Evolutionary conservation across 2,329 filamentous ascomycete genomes (phyloP).

Genomic region (Trichoderma sp.): DNA sequence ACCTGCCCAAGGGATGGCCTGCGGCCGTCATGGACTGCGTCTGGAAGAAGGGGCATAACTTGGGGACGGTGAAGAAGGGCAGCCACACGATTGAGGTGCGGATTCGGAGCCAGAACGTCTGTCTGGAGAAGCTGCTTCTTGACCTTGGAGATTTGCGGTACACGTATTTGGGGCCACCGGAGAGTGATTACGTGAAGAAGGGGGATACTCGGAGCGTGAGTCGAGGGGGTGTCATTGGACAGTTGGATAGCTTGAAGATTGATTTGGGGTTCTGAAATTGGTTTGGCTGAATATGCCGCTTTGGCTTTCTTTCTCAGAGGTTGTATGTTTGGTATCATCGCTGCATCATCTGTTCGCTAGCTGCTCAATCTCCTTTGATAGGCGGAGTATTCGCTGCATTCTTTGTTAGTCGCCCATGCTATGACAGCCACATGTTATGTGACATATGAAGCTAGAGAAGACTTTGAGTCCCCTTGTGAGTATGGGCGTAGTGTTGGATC

Average conservation of each 20-base stretch:
- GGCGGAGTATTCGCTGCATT: too few relatives aligned
- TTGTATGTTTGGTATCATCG: background rate
- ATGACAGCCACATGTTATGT: too few relatives aligned
- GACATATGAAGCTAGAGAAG: background rate
- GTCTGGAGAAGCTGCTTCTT: slow-evolving; percentile 44
- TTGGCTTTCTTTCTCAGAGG: background rate
- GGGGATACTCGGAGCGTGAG: slow-evolving; percentile 2
- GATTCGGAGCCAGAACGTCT: slow-evolving; percentile 40
- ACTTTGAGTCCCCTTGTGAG: background rate
- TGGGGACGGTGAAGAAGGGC: slow-evolving; percentile 35
- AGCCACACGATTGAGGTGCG: slow-evolving; percentile 38
- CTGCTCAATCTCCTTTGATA: too few relatives aligned
- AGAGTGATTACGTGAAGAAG: slow-evolving; percentile 35
- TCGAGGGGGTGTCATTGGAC: background rate
- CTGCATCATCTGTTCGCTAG: too few relatives aligned
- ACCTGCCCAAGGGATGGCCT: slow-evolving; percentile 52
- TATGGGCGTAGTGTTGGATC: background rate
- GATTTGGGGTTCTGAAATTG: slow-evolving; percentile 20
- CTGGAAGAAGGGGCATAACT: slow-evolving; percentile 48
- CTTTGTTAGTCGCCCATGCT: too few relatives aligned
- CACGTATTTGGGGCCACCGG: slow-evolving; percentile 43
- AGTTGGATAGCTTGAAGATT: slow-evolving; percentile 24
- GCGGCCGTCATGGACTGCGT: slow-evolving; percentile 52
- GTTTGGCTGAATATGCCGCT: background rate
- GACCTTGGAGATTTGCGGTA: slow-evolving; percentile 39